Conservation (phyloP, 176 grass and related monocot species). For the Hsuehochloa calcarea region DNA sequence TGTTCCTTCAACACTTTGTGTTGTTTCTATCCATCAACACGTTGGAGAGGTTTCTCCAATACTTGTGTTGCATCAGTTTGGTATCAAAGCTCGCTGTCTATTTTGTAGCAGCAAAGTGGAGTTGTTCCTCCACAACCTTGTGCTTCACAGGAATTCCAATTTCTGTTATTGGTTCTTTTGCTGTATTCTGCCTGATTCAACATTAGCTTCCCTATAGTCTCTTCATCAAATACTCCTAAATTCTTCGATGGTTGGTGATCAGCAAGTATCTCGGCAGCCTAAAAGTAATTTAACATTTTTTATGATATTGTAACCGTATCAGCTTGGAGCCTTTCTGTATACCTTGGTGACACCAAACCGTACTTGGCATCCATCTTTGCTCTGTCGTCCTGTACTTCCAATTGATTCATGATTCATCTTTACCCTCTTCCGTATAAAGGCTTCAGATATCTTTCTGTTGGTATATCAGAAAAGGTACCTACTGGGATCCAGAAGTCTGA, state of each 20-base stretch:
- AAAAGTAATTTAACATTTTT: neutral
- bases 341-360: neutral
- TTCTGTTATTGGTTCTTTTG: neutral
- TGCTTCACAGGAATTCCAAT: neutral
- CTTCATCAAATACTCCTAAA: neutral
- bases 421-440: neutral
- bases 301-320: neutral
- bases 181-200: neutral
- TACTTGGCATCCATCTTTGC: conserved; percentile 1
- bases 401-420: neutral
- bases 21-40: too few relatives aligned
- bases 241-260: neutral
- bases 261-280: neutral
- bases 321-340: neutral
- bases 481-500: neutral
- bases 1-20: too few relatives aligned
- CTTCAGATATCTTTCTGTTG: neutral
- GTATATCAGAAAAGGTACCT: neutral
- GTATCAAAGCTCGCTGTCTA: too few relatives aligned
- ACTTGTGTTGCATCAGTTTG: too few relatives aligned
- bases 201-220: neutral
- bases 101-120: too few relatives aligned
- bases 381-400: neutral
- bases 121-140: too few relatives aligned
- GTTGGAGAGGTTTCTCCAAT: too few relatives aligned